These are phyloP conservation scores for Kodamaea leandrae DNA, from an alignment of 805 yeast genomes.

Conservation along the genomic window DNA sequence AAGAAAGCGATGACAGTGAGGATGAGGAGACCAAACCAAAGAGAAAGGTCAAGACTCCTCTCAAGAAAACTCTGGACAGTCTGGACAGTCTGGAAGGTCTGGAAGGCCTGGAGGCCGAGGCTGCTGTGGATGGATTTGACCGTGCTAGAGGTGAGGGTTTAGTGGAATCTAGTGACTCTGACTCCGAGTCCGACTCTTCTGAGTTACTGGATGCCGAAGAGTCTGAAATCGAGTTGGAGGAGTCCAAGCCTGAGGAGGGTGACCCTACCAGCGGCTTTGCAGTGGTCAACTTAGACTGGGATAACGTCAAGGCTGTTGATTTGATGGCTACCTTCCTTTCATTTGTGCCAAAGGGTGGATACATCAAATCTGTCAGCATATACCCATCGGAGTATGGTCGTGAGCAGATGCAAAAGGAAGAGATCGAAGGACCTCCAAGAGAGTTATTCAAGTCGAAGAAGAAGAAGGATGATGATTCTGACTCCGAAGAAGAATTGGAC, in stretches of 20 bases:
- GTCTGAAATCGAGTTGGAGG: slow-evolving; percentile 55
- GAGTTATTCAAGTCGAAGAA: slow-evolving; percentile 63
- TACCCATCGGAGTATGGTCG: slow-evolving; percentile 93
- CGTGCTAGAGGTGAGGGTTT: slow-evolving; percentile 18
- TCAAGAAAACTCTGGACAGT: too few relatives aligned
- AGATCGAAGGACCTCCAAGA: slow-evolving; percentile 86
- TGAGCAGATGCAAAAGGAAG: slow-evolving; percentile 86
- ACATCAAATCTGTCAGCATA: slow-evolving; percentile 63
- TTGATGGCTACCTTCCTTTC: slow-evolving; percentile 84
- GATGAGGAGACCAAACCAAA: slow-evolving; percentile 11
- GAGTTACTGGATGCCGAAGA: slow-evolving; percentile 45
- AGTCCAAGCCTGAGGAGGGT: slow-evolving; percentile 71
- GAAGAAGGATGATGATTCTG: slow-evolving; percentile 34
- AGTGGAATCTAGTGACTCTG: slow-evolving; percentile 28
- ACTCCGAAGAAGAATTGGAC: slow-evolving; percentile 39
- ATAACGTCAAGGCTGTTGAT: slow-evolving; percentile 83
- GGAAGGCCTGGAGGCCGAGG: slow-evolving; percentile 18
- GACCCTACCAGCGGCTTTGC: slow-evolving; percentile 84
- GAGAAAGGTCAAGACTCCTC: too few relatives aligned
- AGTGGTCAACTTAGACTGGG: slow-evolving; percentile 97
- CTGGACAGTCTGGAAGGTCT: slow-evolving; percentile 18
- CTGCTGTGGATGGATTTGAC: slow-evolving; percentile 4
- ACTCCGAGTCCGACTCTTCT: slow-evolving; percentile 37
- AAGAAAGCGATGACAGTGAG: slow-evolving; percentile 18
- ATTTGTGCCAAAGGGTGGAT: slow-evolving; percentile 76